These are phyloP conservation scores for Trichosphaerium sp. DNA, from an alignment of 78 protist genomes.

Conservation along the genomic window DNA sequence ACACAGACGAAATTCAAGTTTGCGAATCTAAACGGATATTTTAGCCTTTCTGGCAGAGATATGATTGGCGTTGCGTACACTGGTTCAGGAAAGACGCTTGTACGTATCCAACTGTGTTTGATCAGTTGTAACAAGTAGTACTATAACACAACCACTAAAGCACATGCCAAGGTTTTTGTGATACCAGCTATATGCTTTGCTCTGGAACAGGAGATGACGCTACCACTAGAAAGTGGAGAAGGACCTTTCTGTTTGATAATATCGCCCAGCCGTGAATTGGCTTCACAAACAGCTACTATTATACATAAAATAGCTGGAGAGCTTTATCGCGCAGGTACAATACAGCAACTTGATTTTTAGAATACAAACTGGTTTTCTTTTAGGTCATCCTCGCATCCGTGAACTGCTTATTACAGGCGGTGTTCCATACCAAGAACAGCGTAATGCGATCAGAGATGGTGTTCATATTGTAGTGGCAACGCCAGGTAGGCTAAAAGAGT, in stretches of 20 bases:
- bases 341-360: background rate
- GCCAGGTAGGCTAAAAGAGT: constrained; percentile 86
- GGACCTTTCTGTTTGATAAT: constrained; percentile 87
- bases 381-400: constrained; percentile 10
- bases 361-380: background rate
- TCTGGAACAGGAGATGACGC: constrained; percentile 65
- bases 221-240: constrained; percentile 73
- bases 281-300: constrained; percentile 87
- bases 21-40: background rate
- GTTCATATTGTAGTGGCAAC: constrained; percentile 85
- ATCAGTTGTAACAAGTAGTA: too few species aligned
- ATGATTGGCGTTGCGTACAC: constrained; percentile 97
- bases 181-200: constrained; percentile 80
- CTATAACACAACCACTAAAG: too few species aligned
- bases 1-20: background rate
- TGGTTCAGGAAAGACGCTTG: constrained; percentile 94
- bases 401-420: constrained; percentile 60
- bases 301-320: constrained; percentile 10
- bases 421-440: constrained; percentile 40
- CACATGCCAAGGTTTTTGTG: too few species aligned
- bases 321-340: background rate
- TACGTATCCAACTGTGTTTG: too few species aligned
- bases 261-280: constrained; percentile 91
- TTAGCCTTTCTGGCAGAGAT: constrained; percentile 75
- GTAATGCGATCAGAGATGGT: constrained; percentile 39